A percentile compares a stretch with the other conserved stretches of the same genome.
phyloP scores from a whole-genome alignment of 805 yeast species.

The Nakazawaea wickerhamii region DNA sequence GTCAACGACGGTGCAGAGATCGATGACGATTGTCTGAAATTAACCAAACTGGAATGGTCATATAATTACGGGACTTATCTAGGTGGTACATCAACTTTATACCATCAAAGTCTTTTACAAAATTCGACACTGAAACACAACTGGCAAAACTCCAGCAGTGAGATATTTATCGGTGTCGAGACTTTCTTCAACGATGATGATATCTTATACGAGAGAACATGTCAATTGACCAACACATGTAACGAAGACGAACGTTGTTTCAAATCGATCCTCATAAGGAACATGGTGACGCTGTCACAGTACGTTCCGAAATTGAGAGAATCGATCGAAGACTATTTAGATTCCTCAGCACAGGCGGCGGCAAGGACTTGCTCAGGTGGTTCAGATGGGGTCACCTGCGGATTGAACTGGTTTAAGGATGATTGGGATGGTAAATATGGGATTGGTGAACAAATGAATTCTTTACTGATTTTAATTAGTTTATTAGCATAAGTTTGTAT shows the following conservation, averaged over 20 bases:
- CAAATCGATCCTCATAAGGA: slow-evolving; percentile 62
- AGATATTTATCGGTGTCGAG: slow-evolving; percentile 28
- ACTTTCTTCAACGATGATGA: slow-evolving; percentile 40
- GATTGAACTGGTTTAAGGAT: slow-evolving; percentile 53
- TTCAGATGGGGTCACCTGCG: slow-evolving; percentile 70
- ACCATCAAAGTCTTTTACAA: slow-evolving; percentile 13
- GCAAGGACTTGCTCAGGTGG: slow-evolving; percentile 74
- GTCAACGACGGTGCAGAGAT: slow-evolving; percentile 59
- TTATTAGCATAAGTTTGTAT: slow-evolving; percentile 21
- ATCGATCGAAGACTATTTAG: slow-evolving; percentile 28
- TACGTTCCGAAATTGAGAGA: slow-evolving; percentile 46
- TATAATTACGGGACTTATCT: slow-evolving; percentile 66
- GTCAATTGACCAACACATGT: slow-evolving; percentile 49
- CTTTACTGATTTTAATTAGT: slow-evolving; percentile 58
- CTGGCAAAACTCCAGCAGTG: slow-evolving; percentile 46
- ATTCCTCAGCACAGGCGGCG: slow-evolving; percentile 57
- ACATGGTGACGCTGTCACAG: slow-evolving; percentile 51
- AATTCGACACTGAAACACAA: slow-evolving; percentile 15
- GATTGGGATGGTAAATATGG: slow-evolving; percentile 68
- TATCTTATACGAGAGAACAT: slow-evolving; percentile 58
- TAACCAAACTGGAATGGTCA: slow-evolving; percentile 53
- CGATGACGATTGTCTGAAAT: slow-evolving; percentile 40
- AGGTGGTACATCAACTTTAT: slow-evolving; percentile 8
- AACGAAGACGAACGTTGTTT: slow-evolving; percentile 75
- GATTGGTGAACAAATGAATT: slow-evolving; percentile 74